These are phyloP conservation scores for Furcasterigmium sp. DNA, from an alignment of 2,329 filamentous ascomycete species.

Conservation along the genomic window DNA sequence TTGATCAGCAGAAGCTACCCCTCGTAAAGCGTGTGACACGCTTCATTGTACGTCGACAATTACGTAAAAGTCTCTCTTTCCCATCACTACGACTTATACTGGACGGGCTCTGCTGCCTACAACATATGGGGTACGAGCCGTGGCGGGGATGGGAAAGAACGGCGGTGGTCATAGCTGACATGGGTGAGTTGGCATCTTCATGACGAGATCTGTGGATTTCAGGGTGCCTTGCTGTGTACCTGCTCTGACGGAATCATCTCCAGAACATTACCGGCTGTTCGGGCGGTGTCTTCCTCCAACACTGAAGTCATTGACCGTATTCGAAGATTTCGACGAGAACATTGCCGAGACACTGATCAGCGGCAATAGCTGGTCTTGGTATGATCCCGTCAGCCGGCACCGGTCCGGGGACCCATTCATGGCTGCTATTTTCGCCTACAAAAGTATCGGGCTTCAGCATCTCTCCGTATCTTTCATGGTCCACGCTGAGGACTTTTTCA, in stretches of 20 bases:
- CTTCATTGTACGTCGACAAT: constrained; percentile 25
- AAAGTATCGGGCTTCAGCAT: constrained; percentile 19
- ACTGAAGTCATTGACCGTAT: constrained; percentile 18
- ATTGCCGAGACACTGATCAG: constrained; percentile 8
- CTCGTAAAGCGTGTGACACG: constrained; percentile 20
- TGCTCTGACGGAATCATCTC: neutral
- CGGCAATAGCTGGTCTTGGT: constrained; percentile 4
- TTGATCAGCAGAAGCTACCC: constrained; percentile 11
- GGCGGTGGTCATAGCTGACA: constrained; percentile 4
- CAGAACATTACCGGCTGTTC: constrained; percentile 4
- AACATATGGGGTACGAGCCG: constrained; percentile 24
- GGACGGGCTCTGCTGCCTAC: constrained; percentile 17
- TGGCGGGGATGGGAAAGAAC: constrained; percentile 21
- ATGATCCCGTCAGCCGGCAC: constrained; percentile 4
- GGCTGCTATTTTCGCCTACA: constrained; percentile 16
- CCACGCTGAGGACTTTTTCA: constrained; percentile 22
- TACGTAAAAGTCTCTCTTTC: constrained; percentile 19
- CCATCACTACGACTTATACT: constrained; percentile 12
- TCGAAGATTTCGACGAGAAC: constrained; percentile 19
- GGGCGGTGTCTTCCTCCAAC: constrained; percentile 15
- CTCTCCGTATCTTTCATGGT: constrained; percentile 22
- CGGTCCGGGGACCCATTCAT: constrained; percentile 4
- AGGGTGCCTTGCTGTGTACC: constrained; percentile 1
- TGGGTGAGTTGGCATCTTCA: constrained; percentile 17
- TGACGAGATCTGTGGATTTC: constrained; percentile 10